Evolutionary conservation across 306 rosid genomes (phyloP), one percentile per base, ranked within the genome.

Genomic region (Canavalia gladiata): DNA sequence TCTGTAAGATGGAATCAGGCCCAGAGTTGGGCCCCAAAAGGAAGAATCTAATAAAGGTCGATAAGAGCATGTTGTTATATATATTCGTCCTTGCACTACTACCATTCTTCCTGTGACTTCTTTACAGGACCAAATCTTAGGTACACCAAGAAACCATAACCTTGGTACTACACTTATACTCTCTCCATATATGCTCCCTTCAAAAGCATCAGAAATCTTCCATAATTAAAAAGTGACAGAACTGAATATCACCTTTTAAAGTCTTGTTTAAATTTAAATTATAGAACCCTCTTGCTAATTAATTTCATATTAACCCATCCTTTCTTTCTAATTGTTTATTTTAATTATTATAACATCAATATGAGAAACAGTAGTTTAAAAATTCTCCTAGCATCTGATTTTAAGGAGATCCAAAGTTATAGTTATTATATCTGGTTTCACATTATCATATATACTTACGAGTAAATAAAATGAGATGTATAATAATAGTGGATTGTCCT

Each of bases 41-140:
- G 92, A 91, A 90, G 97, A 94, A 94, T 91, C 87, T 46, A 2
- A 76, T 84, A 94, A 92, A 90, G 87, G 59, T 82, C 3, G 82
- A 81, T 80, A 74, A 86, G 52, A 73, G 92, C 92, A 89, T 83
- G 89, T 84, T 85, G 88, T 90, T 81, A 90, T 89, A 92, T 81
- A 90, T 89, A 92, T 94, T 94, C 95, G 84, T 87, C 64, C 74
- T 86, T 80, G 88, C 95, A 89, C 91, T 83, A 85, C 74, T 77
- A 79, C 81, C 87, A 87, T 91, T 91, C 95, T 72, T 88, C 41
- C 77, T 90, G 92, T 97, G 62, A 91, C 90, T 91, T 88, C 97
- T 93, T 95, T 92, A 88, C 71, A 90, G 90, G 94, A 93, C 92
- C 94, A 92, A 92, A 90, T 91, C 91, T 86, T 89, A 85, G 84